Base-by-base conservation (phyloP, 148 eudicot species). In the Rhododendron henanense region DNA sequence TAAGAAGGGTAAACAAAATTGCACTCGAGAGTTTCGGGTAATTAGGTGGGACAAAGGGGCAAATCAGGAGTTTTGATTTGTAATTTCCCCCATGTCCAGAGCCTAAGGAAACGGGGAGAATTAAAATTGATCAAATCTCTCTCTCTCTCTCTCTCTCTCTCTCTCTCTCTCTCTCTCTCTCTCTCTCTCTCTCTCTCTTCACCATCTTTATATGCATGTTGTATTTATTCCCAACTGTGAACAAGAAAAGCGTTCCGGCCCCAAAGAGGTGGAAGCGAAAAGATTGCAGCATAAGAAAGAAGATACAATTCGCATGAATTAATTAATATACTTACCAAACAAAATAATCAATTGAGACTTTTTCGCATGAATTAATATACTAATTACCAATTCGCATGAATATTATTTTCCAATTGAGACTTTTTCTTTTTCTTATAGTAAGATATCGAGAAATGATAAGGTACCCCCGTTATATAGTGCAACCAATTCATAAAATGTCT, bases 191-290 rank as follows among this genome's bases (percentile, higher is more conserved):
- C 35, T 31, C 35, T 5, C 18, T 31, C 18, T 15, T 2, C 76
- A 71, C 76, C 76, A 71, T 71, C 76, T 71, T 71, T 71, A 71
- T 71, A 71, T 71, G 76, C 76, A 71, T 71, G 76, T 71, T 69
- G 19, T 11, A 28, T 13, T 28, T 11, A 28, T 13, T 28, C 75
- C 75, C 75, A 69, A n/a, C 37, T 33, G 75, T 31, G 35, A 69
- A 31, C 3, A 11, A 28, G 13, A 25, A 31, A 28, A 25, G 74
- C 35, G 33, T 25, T 9, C 74, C 74, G 74, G 74, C 75, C 75
- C 75, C 37, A 69, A 69, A 28, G 75, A 69, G 75, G 35, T 69
- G 75, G 69, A n/a, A 65, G 33, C 31, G 73, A 65, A 65, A 65
- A 65, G 31, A 71, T 1, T 31, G 76, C 76, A 13, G 39, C 19